Evolutionary conservation across 2,329 filamentous ascomycete genomes (phyloP).

Genomic region (Phaeosphaeriaceae sp.): DNA sequence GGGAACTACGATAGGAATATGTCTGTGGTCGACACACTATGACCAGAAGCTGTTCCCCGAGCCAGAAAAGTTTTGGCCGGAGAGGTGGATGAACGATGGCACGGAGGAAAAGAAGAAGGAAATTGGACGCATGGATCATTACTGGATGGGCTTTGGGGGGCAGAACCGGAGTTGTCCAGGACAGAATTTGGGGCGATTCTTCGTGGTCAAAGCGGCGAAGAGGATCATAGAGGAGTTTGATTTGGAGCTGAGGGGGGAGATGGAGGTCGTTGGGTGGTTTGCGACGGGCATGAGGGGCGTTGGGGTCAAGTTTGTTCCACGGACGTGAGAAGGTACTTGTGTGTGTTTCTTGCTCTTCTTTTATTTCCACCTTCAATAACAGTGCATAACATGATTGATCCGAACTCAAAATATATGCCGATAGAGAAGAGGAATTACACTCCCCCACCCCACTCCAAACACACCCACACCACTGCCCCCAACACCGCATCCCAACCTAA

Average conservation of each 20-base stretch:
- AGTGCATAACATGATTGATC: no score
- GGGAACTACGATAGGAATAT: neutral
- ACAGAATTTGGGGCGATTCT: neutral
- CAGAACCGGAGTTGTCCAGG: neutral
- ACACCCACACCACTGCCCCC: slow-evolving; percentile 19
- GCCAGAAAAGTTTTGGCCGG: neutral
- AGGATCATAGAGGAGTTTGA: neutral
- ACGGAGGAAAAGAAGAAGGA: neutral
- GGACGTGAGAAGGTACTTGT: neutral
- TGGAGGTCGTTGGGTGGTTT: neutral
- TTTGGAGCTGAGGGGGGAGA: neutral
- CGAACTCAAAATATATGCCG: no score
- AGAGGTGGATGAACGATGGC: neutral
- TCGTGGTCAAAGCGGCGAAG: neutral
- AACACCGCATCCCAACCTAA: slow-evolving; percentile 38
- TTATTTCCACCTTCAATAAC: no score
- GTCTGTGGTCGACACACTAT: neutral
- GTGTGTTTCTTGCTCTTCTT: no score
- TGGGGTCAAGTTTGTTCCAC: neutral
- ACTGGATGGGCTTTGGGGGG: neutral
- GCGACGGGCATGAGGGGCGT: neutral
- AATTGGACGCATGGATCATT: neutral
- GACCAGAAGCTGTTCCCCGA: neutral
- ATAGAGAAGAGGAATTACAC: slow-evolving; percentile 21
- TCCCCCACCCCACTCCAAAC: slow-evolving; percentile 34